Percentiles rank a stretch among this genome's conserved stretches.
These are phyloP conservation scores for Copromyces sp. DNA, from an alignment of 495 filamentous ascomycete species.

Conservation along the genomic window DNA sequence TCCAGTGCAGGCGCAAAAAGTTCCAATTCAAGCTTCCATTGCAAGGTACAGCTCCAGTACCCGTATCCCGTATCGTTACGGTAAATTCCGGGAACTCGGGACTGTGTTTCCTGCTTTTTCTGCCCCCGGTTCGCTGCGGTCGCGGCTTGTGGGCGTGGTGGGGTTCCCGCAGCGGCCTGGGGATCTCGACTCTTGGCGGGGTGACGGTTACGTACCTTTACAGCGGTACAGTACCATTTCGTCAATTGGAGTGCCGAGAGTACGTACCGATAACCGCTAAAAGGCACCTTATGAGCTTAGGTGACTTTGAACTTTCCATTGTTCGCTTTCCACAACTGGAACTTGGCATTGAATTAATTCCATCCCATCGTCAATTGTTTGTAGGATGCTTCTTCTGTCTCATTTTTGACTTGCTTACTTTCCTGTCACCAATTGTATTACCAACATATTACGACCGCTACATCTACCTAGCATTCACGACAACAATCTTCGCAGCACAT, in stretches of 20 bases:
- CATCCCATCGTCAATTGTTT: neutral
- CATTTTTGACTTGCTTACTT: neutral
- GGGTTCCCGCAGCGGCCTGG: neutral
- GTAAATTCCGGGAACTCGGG: neutral
- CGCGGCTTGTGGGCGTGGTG: neutral
- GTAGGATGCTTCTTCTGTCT: neutral
- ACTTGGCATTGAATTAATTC: neutral
- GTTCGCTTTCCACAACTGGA: neutral
- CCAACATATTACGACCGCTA: neutral
- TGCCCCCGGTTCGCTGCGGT: neutral
- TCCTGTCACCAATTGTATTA: neutral
- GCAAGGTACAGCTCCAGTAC: neutral
- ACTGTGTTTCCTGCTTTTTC: neutral
- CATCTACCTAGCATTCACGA: neutral
- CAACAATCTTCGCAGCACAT: neutral
- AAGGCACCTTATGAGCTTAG: neutral
- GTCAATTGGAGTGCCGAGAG: neutral
- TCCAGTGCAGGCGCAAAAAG: neutral
- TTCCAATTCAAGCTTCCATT: neutral
- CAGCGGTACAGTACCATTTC: neutral
- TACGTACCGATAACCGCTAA: neutral
- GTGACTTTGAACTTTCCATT: neutral
- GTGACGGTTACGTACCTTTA: neutral
- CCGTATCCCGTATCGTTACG: neutral
- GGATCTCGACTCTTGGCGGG: neutral